A percentile compares a stretch with the other conserved stretches of the same genome.
Evolutionary conservation across 352 stramenopile genomes (phyloP).

Genomic region (Pythium folliculosum): DNA sequence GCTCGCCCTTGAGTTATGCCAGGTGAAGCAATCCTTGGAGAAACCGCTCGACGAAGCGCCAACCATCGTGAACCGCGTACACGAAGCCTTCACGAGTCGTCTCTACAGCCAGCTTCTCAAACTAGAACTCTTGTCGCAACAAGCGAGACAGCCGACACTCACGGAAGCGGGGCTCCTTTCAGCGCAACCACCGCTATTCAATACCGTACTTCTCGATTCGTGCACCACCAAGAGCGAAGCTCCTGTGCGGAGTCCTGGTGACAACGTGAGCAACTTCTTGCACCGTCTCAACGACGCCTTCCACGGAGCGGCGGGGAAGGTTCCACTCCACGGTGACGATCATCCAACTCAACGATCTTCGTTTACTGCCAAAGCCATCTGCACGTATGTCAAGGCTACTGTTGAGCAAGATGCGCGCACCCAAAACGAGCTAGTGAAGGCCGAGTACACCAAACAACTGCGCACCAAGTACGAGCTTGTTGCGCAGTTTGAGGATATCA

Average conservation of each 20-base stretch:
- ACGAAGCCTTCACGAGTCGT: conserved; percentile 39
- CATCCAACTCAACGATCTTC: conserved; percentile 14
- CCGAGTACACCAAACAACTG: conserved; percentile 54
- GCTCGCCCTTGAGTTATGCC: conserved; percentile 66
- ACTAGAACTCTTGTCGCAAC: conserved; percentile 14
- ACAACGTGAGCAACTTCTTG: conserved; percentile 62
- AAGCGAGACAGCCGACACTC: conserved; percentile 11
- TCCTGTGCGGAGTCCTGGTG: conserved; percentile 38
- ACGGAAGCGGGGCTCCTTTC: conserved; percentile 27
- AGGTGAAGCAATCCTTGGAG: conserved; percentile 53
- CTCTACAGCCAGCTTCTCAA: conserved; percentile 40
- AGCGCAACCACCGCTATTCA: conserved; percentile 29
- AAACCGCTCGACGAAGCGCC: conserved; percentile 33
- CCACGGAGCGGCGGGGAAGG: conserved; percentile 40
- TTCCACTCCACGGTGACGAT: conserved; percentile 34
- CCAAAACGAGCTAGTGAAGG: conserved; percentile 46
- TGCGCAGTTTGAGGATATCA: conserved; percentile 59
- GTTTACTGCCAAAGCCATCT: conserved; percentile 39
- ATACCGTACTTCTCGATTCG: conserved; percentile 56
- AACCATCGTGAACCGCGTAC: conserved; percentile 49
- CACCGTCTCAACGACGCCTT: conserved; percentile 65
- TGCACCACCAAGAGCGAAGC: conserved; percentile 46
- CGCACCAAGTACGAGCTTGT: conserved; percentile 60
- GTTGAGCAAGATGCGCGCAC: conserved; percentile 41
- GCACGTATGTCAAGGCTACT: conserved; percentile 40